Conservation (phyloP, 768 basidiomycete genomes). For the Clitopilus hobsonii region DNA sequence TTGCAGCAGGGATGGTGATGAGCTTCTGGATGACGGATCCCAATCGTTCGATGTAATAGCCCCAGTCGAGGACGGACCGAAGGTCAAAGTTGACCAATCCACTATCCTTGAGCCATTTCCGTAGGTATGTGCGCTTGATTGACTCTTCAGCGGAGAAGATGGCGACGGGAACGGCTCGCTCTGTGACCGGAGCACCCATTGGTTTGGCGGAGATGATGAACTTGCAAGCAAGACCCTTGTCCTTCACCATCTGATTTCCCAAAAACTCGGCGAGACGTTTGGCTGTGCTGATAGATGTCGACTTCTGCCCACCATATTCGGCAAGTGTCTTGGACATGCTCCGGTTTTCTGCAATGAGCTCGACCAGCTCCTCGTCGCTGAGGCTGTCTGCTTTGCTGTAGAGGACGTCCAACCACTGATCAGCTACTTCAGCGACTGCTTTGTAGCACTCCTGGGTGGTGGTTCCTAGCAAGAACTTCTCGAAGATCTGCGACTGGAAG, state of each 20-base stretch:
- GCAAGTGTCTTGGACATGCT: constrained; percentile 97
- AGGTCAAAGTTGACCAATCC: constrained; percentile 84
- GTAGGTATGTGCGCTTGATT: constrained; percentile 84
- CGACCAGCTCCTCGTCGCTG: constrained; percentile 88
- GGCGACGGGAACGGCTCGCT: constrained; percentile 93
- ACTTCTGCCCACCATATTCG: constrained; percentile 95
- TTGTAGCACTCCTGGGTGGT: constrained; percentile 96
- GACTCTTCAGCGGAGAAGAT: constrained; percentile 96
- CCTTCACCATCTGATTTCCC: constrained; percentile 98
- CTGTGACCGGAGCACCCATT: constrained; percentile 90
- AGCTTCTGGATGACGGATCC: constrained; percentile 98
- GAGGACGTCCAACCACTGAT: constrained; percentile 97
- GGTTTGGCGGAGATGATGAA: constrained; percentile 98
- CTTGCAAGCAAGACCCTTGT: constrained; percentile 97
- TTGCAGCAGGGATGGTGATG: constrained; percentile 97
- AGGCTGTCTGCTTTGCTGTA: constrained; percentile 83
- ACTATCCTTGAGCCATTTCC: constrained; percentile 96
- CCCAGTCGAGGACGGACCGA: constrained; percentile 94
- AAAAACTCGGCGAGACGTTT: constrained; percentile 93
- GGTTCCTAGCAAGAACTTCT: constrained; percentile 89
- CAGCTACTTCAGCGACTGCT: constrained; percentile 87
- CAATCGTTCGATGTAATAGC: constrained; percentile 95
- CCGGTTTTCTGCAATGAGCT: constrained; percentile 96
- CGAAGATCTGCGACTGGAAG: constrained; percentile 98
- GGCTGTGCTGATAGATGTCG: constrained; percentile 97